Percentiles rank a stretch among this genome's conserved stretches.
These are phyloP conservation scores for Hippophae rhamnoides DNA, from an alignment of 306 rosid genomes.

Conservation along the genomic window DNA sequence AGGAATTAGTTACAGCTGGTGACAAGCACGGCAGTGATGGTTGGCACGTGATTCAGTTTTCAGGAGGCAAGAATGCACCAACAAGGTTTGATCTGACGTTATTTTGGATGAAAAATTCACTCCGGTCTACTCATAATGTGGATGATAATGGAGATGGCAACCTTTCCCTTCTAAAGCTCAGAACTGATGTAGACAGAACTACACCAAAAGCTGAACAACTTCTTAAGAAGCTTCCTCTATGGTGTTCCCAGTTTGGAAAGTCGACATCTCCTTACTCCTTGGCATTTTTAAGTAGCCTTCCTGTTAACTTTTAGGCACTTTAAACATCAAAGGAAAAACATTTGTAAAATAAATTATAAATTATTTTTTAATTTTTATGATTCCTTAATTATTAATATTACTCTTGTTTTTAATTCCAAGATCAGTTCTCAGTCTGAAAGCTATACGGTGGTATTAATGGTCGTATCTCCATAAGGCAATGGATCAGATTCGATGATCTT, in stretches of 20 bases:
- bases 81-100: slow-evolving; percentile 47
- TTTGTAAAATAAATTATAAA: neutral
- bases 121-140: slow-evolving; percentile 2
- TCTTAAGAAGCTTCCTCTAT: slow-evolving; percentile 63
- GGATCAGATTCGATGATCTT: no score
- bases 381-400: no score
- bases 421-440: no score
- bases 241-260: slow-evolving; percentile 93
- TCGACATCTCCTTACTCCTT: slow-evolving; percentile 72
- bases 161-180: slow-evolving; percentile 56
- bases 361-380: neutral
- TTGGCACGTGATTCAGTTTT: slow-evolving; percentile 74
- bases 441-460: no score
- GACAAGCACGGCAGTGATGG: slow-evolving; percentile 44
- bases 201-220: slow-evolving; percentile 51
- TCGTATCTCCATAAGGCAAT: no score
- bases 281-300: slow-evolving; percentile 62
- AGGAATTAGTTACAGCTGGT: slow-evolving; percentile 48
- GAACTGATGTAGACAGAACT: slow-evolving; percentile 57
- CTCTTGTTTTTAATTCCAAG: no score
- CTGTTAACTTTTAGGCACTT: slow-evolving; percentile 40
- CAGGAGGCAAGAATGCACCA: slow-evolving; percentile 73
- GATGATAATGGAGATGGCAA: slow-evolving; percentile 14
- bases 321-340: slow-evolving; percentile 2
- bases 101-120: slow-evolving; percentile 42